Percentiles rank a stretch among this genome's conserved stretches.
phyloP scores from a whole-genome alignment of 2,329 filamentous ascomycete species.

The Colletotrichum neosansevieriae region DNA sequence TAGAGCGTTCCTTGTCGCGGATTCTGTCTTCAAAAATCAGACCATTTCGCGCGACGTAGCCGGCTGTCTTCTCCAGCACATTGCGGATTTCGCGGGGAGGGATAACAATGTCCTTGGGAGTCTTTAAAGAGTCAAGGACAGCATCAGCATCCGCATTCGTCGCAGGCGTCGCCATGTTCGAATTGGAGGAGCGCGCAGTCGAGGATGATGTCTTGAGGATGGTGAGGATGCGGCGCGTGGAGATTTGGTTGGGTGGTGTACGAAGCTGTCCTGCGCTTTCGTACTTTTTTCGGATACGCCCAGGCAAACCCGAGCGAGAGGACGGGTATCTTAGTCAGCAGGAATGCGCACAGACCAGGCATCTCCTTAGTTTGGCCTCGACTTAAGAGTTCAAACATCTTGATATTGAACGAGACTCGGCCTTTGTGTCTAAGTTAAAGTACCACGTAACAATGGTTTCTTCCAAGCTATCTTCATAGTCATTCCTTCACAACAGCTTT shows the following conservation, averaged over 20 bases:
- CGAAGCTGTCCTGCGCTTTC: not conserved
- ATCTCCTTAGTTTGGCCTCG: no score
- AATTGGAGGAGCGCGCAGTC: conserved; percentile 23
- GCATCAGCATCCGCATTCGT: conserved; percentile 66
- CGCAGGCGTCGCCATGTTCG: conserved; percentile 53
- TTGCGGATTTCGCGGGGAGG: conserved; percentile 89
- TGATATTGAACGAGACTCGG: no score
- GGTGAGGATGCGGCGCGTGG: conserved; percentile 38
- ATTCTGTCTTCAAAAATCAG: conserved; percentile 84
- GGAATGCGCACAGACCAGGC: no score
- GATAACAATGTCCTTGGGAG: conserved; percentile 85
- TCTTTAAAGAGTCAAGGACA: conserved; percentile 76
- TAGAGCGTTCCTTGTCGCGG: conserved; percentile 83
- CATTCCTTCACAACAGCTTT: no score
- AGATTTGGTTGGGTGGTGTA: conserved; percentile 30
- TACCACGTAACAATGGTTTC: no score
- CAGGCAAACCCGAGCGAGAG: not conserved
- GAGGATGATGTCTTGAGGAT: conserved; percentile 39
- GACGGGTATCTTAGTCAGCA: conserved; percentile 29
- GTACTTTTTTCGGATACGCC: conserved; percentile 28
- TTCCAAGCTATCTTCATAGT: no score
- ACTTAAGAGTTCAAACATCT: no score
- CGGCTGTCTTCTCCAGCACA: conserved; percentile 93
- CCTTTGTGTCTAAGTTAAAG: no score
- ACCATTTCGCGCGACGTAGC: conserved; percentile 82